phyloP scores from a whole-genome alignment of 148 eudicot genomes.

The Linanthus parryae region DNA sequence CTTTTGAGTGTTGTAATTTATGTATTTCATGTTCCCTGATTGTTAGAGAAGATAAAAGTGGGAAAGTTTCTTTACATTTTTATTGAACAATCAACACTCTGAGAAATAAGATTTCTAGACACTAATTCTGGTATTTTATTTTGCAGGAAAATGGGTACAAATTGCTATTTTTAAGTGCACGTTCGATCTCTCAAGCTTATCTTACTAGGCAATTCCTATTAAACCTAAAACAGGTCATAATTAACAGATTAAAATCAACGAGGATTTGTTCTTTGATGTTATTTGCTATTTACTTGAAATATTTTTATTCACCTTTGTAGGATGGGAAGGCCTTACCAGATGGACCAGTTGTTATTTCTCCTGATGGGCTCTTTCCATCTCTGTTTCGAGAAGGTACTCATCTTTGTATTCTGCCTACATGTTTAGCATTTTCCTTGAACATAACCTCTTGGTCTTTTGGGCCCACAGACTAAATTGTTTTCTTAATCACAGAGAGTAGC shows the following conservation, averaged over 20 bases:
- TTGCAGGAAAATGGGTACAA: conserved; percentile 98
- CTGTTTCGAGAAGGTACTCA: conserved; percentile 80
- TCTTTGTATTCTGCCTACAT: too few relatives aligned
- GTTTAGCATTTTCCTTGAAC: too few relatives aligned
- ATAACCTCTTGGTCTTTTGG: too few relatives aligned
- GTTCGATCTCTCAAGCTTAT: conserved; percentile 90
- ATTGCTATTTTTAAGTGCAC: conserved; percentile 90
- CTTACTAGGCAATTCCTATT: conserved; percentile 79
- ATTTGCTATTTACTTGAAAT: not conserved
- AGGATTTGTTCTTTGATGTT: not conserved
- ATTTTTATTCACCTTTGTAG: conserved; percentile 28
- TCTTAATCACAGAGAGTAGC: too few relatives aligned
- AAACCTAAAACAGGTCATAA: conserved; percentile 92
- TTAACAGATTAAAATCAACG: too few relatives aligned
- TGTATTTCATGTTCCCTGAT: too few relatives aligned
- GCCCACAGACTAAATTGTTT: too few relatives aligned
- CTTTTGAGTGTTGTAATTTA: not conserved
- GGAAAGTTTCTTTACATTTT: not conserved
- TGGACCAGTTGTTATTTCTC: conserved; percentile 93
- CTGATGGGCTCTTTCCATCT: conserved; percentile 98
- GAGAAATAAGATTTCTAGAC: not conserved
- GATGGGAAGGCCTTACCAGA: conserved; percentile 91
- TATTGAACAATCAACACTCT: not conserved
- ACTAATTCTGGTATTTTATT: conserved; percentile 5
- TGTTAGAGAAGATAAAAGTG: too few relatives aligned